Evolutionary conservation across 2,329 filamentous ascomycete species (phyloP).

Genomic region (Pezicula radicicola): DNA sequence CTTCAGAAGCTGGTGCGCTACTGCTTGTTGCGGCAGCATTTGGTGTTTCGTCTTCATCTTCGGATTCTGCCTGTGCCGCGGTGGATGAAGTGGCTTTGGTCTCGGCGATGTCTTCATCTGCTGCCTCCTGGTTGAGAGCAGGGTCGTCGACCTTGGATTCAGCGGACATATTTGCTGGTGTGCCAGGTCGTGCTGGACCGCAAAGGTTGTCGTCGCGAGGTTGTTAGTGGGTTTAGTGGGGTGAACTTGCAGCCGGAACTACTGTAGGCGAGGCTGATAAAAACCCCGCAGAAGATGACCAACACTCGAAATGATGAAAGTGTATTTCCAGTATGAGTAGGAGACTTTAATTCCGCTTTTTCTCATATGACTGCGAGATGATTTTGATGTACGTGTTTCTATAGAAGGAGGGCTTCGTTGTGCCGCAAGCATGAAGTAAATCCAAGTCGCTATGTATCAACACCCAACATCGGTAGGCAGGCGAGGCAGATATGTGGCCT

Average conservation of each 20-base stretch:
- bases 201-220: neutral
- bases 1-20: slow-evolving; percentile 24
- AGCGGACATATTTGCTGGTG: slow-evolving; percentile 42
- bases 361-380: too few relatives aligned
- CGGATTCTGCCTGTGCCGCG: slow-evolving; percentile 41
- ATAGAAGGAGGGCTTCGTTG: too few relatives aligned
- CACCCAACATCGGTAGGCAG: too few relatives aligned
- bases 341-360: too few relatives aligned
- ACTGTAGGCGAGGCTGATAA: neutral
- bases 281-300: too few relatives aligned
- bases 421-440: too few relatives aligned
- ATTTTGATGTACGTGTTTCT: too few relatives aligned
- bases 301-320: too few relatives aligned
- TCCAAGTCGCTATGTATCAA: too few relatives aligned
- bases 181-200: slow-evolving; percentile 3
- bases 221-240: slow-evolving; percentile 9
- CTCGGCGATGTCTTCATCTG: slow-evolving; percentile 15
- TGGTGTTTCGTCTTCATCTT: slow-evolving; percentile 38
- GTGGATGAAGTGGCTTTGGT: slow-evolving; percentile 35
- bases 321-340: too few relatives aligned
- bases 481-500: too few relatives aligned
- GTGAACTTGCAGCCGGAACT: neutral
- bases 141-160: slow-evolving; percentile 62
- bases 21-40: slow-evolving; percentile 26
- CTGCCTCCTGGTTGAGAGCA: slow-evolving; percentile 43